These are phyloP conservation scores for Plectosphaerella cucumerina DNA, from an alignment of 2,329 filamentous ascomycete species.

Conservation along the genomic window DNA sequence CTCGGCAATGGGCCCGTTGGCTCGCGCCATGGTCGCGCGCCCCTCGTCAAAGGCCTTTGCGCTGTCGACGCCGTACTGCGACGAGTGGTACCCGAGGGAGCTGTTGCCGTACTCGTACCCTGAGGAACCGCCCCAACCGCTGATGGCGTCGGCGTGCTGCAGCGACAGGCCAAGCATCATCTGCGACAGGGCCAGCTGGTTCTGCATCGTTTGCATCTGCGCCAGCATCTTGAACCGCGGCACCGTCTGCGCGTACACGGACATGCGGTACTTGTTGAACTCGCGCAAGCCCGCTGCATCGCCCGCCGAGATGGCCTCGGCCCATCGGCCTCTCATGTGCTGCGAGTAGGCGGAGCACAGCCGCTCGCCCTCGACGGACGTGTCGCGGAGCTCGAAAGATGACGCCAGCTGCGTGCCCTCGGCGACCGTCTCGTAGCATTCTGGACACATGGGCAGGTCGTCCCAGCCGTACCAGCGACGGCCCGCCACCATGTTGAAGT, in stretches of 20 bases:
- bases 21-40: background rate
- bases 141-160: slow-evolving; percentile 24
- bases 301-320: slow-evolving; percentile 5
- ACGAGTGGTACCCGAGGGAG: slow-evolving; percentile 28
- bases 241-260: slow-evolving; percentile 9
- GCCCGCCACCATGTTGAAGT: background rate
- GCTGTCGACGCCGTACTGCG: slow-evolving; percentile 24
- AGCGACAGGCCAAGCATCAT: slow-evolving; percentile 5
- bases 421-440: slow-evolving; percentile 11
- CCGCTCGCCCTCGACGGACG: slow-evolving; percentile 4
- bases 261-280: slow-evolving; percentile 4
- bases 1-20: background rate
- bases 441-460: slow-evolving; percentile 10
- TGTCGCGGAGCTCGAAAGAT: background rate
- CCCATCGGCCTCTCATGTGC: slow-evolving; percentile 11
- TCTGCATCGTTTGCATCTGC: slow-evolving; percentile 12
- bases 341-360: slow-evolving; percentile 13
- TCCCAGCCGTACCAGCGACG: slow-evolving; percentile 13
- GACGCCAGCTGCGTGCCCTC: slow-evolving; percentile 2
- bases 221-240: slow-evolving; percentile 4
- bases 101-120: slow-evolving; percentile 28
- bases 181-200: slow-evolving; percentile 12
- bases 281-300: background rate
- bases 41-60: slow-evolving; percentile 3
- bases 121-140: slow-evolving; percentile 14